Conservation (phyloP, 345 rosid genomes). For the Linum trigynum region DNA sequence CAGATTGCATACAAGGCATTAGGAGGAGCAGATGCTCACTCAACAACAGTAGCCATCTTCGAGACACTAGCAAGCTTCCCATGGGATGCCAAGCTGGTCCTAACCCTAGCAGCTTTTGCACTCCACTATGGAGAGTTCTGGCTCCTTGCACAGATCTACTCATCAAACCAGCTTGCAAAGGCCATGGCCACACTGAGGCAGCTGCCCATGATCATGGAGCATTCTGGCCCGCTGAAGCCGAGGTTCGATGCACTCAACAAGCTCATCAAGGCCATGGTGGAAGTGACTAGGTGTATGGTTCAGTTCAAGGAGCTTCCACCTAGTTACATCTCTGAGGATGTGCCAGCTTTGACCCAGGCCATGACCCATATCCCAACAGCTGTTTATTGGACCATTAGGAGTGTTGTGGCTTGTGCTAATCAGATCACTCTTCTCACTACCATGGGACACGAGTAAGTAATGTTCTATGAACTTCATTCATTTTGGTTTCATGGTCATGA, state of each 20-base stretch:
- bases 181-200: conserved; percentile 70
- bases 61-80: conserved; percentile 40
- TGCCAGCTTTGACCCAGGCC: conserved; percentile 31
- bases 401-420: conserved; percentile 53
- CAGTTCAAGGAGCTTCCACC: conserved; percentile 51
- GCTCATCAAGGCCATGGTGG: conserved; percentile 58
- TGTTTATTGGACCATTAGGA: conserved; percentile 75
- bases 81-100: conserved; percentile 79
- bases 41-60: conserved; percentile 44
- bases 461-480: not conserved
- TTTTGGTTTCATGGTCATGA: too few species aligned
- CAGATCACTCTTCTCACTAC: conserved; percentile 50
- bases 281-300: conserved; percentile 47
- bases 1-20: conserved; percentile 58
- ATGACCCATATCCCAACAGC: conserved; percentile 48
- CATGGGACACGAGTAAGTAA: conserved; percentile 48
- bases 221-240: conserved; percentile 38
- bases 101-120: conserved; percentile 70
- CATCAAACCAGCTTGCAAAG: conserved; percentile 67
- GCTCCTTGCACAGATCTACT: conserved; percentile 61
- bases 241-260: conserved; percentile 42
- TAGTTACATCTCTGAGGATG: conserved; percentile 36
- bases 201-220: conserved; percentile 48
- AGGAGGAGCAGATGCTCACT: conserved; percentile 51
- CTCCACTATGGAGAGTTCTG: conserved; percentile 75